Conservation (phyloP, 331 rosid species). For the Dryas integrifolia region DNA sequence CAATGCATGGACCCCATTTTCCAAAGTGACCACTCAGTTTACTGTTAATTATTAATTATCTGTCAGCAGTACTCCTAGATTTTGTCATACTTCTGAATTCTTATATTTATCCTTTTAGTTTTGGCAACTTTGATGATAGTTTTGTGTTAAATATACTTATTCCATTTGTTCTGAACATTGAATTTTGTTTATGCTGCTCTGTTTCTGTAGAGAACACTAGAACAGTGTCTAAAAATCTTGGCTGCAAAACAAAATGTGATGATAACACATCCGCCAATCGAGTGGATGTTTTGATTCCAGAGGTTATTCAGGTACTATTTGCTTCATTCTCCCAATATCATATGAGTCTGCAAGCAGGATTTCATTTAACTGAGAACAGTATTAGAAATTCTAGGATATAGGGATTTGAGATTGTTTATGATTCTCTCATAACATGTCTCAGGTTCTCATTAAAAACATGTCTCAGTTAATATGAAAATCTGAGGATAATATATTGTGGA, state of each 20-base stretch:
- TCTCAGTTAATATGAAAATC: background rate
- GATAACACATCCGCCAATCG: slow-evolving; percentile 37
- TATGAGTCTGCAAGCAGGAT: background rate
- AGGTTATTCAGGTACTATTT: slow-evolving; percentile 76
- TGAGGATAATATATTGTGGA: background rate
- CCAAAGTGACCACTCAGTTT: background rate
- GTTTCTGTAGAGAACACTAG: slow-evolving; percentile 74
- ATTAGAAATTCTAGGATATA: slow-evolving; percentile 1
- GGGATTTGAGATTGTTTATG: slow-evolving; percentile 19
- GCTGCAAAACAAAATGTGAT: slow-evolving; percentile 55
- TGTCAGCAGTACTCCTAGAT: background rate
- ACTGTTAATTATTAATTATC: background rate
- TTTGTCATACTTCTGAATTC: slow-evolving; percentile 2
- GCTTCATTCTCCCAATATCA: background rate
- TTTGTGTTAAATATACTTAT: slow-evolving; percentile 9
- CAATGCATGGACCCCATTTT: slow-evolving; percentile 4
- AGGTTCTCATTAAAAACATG: background rate
- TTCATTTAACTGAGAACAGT: background rate
- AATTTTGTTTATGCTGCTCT: slow-evolving; percentile 9
- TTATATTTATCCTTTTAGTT: slow-evolving; percentile 11
- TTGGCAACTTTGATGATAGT: background rate
- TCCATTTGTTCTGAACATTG: slow-evolving; percentile 10
- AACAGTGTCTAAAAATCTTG: slow-evolving; percentile 84
- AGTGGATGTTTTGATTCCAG: slow-evolving; percentile 91
- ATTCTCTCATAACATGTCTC: slow-evolving; percentile 7